A percentile compares a stretch with the other conserved stretches of the same genome.
Conservation (phyloP, 805 yeast species). For the Candida anglica region DNA sequence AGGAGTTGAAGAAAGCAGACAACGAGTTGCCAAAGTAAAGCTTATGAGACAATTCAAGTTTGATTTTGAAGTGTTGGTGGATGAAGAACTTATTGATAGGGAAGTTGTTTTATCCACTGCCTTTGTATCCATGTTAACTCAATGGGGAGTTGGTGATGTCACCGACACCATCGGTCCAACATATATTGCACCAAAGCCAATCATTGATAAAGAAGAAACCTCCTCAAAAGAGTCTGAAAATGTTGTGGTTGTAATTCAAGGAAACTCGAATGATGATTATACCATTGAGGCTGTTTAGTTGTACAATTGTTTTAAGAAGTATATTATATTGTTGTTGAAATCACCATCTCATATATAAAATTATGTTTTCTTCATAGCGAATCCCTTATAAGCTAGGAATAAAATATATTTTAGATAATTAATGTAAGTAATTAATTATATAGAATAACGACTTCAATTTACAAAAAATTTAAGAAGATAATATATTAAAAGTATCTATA, state of each 20-base stretch:
- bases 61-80: slow-evolving; percentile 56
- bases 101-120: slow-evolving; percentile 57
- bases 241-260: slow-evolving; percentile 6
- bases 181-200: slow-evolving; percentile 11
- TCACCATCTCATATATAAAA: no score
- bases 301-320: not conserved
- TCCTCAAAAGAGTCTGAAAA: slow-evolving; percentile 17
- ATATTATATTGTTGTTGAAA: no score
- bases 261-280: slow-evolving; percentile 5
- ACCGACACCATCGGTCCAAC: slow-evolving; percentile 56
- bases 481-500: slow-evolving; percentile 1
- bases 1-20: slow-evolving; percentile 50
- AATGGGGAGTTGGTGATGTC: slow-evolving; percentile 57
- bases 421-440: no score
- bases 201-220: slow-evolving; percentile 12
- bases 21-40: slow-evolving; percentile 51
- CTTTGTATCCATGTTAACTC: slow-evolving; percentile 60
- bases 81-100: slow-evolving; percentile 43
- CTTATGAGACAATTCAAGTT: slow-evolving; percentile 55
- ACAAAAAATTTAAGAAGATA: not conserved
- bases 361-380: no score
- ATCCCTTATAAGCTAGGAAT: no score
- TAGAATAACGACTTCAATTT: no score
- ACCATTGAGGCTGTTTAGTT: slow-evolving; percentile 3
- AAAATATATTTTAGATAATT: no score